Percentiles rank a stretch among this genome's conserved stretches.
Conservation (phyloP, 768 basidiomycete genomes). For the Trametes coccinea region DNA sequence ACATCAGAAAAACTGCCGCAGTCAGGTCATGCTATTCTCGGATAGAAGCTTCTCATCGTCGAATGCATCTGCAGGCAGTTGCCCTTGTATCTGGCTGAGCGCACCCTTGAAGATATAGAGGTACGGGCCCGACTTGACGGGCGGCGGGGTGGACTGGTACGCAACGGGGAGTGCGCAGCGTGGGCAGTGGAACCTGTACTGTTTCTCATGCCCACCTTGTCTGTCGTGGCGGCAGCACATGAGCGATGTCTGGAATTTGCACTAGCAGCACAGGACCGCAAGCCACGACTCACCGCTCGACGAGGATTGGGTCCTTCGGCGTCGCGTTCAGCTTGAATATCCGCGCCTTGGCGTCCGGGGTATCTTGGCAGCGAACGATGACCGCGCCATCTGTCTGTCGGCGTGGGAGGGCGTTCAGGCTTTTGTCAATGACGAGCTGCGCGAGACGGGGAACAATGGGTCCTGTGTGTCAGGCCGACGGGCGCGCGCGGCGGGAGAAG, state of each 20-base stretch:
- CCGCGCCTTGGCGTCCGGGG: conserved; percentile 53
- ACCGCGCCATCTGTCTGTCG: conserved; percentile 79
- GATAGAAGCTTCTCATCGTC: conserved; percentile 45
- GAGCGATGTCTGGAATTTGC: conserved; percentile 18
- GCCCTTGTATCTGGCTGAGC: conserved; percentile 86
- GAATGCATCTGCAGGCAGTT: conserved; percentile 83
- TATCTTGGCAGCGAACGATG: conserved; percentile 76
- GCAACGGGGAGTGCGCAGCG: conserved; percentile 67
- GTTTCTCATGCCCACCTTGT: conserved; percentile 69
- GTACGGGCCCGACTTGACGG: conserved; percentile 74
- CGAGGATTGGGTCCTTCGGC: conserved; percentile 63
- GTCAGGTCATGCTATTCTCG: conserved; percentile 4
- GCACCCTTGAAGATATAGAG: conserved; percentile 81
- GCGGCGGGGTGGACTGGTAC: conserved; percentile 79
- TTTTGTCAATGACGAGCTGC: conserved; percentile 83
- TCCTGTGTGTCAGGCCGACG: conserved; percentile 5
- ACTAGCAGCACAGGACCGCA: neutral
- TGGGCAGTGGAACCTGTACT: conserved; percentile 70
- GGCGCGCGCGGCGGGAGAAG: neutral
- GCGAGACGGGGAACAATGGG: neutral
- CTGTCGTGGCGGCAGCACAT: conserved; percentile 36
- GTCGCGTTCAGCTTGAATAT: conserved; percentile 88
- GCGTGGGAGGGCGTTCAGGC: conserved; percentile 63
- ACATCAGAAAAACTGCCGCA: too few species aligned
- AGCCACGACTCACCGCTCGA: conserved; percentile 66